Conservation (phyloP, 805 yeast species). For the Ogataea zsoltii region DNA sequence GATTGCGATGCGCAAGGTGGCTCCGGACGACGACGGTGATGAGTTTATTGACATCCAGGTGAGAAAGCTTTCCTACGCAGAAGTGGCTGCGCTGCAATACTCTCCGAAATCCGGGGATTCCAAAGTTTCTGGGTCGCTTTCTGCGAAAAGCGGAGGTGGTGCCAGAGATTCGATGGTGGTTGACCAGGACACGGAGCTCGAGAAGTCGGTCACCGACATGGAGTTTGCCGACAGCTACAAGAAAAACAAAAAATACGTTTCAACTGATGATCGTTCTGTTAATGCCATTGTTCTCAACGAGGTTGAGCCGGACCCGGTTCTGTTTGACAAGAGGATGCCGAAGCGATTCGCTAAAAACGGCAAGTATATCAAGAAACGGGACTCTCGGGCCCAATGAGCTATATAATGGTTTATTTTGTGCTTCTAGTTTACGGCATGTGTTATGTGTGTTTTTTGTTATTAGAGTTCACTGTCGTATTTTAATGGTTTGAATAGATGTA, state of each 20-base stretch:
- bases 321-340: conserved; percentile 15
- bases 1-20: conserved; percentile 34
- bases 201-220: conserved; percentile 34
- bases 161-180: conserved; percentile 19
- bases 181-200: conserved; percentile 33
- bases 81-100: conserved; percentile 43
- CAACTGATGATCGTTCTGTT: conserved; percentile 2
- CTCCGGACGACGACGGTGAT: conserved; percentile 23
- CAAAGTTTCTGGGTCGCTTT: neutral
- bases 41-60: conserved; percentile 47
- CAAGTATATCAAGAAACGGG: conserved; percentile 19
- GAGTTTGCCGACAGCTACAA: conserved; percentile 30
- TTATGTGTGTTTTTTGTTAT: neutral
- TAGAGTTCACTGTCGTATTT: neutral
- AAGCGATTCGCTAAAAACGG: conserved; percentile 23
- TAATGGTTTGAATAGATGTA: neutral
- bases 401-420: no score
- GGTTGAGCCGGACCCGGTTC: conserved; percentile 1
- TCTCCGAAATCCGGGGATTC: conserved; percentile 6
- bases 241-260: conserved; percentile 16
- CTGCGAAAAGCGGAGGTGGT: neutral
- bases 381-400: conserved; percentile 1
- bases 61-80: conserved; percentile 53
- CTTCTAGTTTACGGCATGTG: no score
- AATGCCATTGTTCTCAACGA: conserved; percentile 6